Evolutionary conservation across 495 filamentous ascomycete species (phyloP).

Genomic region (Trichocladium antarcticum): DNA sequence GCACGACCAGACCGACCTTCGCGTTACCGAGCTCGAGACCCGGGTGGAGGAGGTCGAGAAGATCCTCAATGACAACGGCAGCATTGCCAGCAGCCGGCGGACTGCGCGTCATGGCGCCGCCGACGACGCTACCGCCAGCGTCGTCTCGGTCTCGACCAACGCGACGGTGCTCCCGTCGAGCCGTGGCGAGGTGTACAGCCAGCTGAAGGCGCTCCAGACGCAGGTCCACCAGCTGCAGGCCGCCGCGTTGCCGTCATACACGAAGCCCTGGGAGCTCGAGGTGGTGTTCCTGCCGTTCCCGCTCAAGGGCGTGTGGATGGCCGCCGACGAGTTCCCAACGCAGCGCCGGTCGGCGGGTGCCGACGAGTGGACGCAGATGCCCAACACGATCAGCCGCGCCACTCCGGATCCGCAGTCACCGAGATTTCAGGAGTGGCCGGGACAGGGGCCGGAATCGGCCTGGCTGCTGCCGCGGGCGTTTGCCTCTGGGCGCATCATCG

Average conservation of each 20-base stretch:
- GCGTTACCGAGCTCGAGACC: slow-evolving; percentile 51
- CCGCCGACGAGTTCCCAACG: slow-evolving; percentile 35
- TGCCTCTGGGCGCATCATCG: slow-evolving; percentile 40
- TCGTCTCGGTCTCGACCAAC: slow-evolving; percentile 36
- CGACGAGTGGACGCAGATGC: slow-evolving; percentile 50
- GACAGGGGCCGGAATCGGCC: slow-evolving; percentile 32
- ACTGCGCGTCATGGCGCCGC: slow-evolving; percentile 15
- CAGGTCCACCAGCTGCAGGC: slow-evolving; percentile 47
- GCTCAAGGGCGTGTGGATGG: slow-evolving; percentile 51
- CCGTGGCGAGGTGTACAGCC: slow-evolving; percentile 36
- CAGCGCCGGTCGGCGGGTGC: slow-evolving; percentile 33
- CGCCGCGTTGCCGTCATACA: slow-evolving; percentile 42
- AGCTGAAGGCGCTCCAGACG: slow-evolving; percentile 45
- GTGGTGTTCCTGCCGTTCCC: slow-evolving; percentile 60
- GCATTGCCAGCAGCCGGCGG: slow-evolving; percentile 29
- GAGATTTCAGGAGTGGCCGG: slow-evolving; percentile 36
- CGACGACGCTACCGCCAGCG: slow-evolving; percentile 33
- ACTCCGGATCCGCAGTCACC: slow-evolving; percentile 34
- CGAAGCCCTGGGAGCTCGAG: slow-evolving; percentile 56
- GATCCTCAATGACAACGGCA: slow-evolving; percentile 37
- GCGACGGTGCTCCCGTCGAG: slow-evolving; percentile 24
- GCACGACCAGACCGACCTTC: slow-evolving; percentile 46
- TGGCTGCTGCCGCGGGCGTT: slow-evolving; percentile 52
- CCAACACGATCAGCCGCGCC: slow-evolving; percentile 33
- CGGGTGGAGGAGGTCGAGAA: slow-evolving; percentile 51